Percentiles rank a stretch among this genome's conserved stretches.
These are phyloP conservation scores for Cyclotella choctawhatcheeana DNA, from an alignment of 108 stramenopile genomes.

Conservation along the genomic window DNA sequence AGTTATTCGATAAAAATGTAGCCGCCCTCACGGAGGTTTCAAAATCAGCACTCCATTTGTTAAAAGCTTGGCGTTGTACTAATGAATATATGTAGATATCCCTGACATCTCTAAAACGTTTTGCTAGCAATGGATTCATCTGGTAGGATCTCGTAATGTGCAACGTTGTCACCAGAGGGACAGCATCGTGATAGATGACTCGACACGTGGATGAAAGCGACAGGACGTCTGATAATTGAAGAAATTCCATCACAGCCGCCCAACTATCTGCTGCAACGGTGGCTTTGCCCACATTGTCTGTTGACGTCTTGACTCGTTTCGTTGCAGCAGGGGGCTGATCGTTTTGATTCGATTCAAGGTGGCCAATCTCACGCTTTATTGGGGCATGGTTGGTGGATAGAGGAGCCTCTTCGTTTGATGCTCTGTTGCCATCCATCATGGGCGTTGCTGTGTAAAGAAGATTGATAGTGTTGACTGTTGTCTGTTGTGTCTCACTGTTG, in stretches of 20 bases:
- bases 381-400: too few species aligned
- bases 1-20: neutral
- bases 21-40: neutral
- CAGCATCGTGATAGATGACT: neutral
- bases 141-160: neutral
- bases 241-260: conserved; percentile 7
- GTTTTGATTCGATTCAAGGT: too few species aligned
- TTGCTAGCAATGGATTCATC: neutral
- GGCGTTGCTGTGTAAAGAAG: too few species aligned
- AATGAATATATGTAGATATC: conserved; percentile 5
- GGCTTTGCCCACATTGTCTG: neutral
- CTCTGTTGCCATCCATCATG: too few species aligned
- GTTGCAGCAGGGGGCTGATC: too few species aligned
- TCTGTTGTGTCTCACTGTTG: too few species aligned
- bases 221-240: neutral
- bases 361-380: too few species aligned
- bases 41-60: neutral
- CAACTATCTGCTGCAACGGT: neutral
- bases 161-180: neutral
- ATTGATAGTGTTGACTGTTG: too few species aligned
- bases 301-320: neutral
- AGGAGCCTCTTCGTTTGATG: too few species aligned
- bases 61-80: neutral
- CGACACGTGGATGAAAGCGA: neutral
- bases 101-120: neutral